Base-by-base conservation (phyloP, 2,329 filamentous ascomycete species). In the Fusarium kyushuense region DNA sequence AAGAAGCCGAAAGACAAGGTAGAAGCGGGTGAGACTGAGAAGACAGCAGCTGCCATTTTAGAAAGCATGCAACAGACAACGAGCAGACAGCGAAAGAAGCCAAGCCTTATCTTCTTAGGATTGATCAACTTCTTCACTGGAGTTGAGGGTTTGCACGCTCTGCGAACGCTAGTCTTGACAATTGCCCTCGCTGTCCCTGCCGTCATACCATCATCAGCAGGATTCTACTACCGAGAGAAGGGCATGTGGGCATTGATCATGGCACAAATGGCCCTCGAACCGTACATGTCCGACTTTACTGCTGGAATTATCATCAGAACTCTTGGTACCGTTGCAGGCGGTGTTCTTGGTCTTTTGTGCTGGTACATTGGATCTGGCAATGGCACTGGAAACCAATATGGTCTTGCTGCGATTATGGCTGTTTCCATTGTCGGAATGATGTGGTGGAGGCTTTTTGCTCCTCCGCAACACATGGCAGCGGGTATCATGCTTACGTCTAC, bases 171-270 rank as follows among this genome's bases (percentile, higher is more conserved):
- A 5, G 21, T 45, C 6, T 17, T 63, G 5, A 63, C 58, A 5
- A 63, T 63, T 4, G 58, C 59, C 0, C 49, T 63, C 5, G 59
- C 58, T 9, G 32, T 63, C 1, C 58, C 58, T 7, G 59, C 59
- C 3, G 59, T 63, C 0, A 48, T 71, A 5, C 45, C 40, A 1
- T 58, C 64, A 0, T 69, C 64, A 1, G 60, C 67, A 0, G 68
- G 68, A 9, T 71, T 71, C 25, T 71, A 63, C 43, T 71, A 69
- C 25, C 61, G 67, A 6, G 62, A 71, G 16, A 71, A 71, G 33
- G 68, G 68, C 0, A 3, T 71, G 6, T 71, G 68, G 68, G 68
- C 68, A 35, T 42, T 71, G 16, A 71, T 71, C n/a, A 71, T 71
- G 68, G 53, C 67, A 0, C 68, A 71, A 19, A 64, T 71, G 33